Conservation (phyloP, 306 rosid genomes). For the cucumber (Cucumis sativus) region Cucumber_9930_V3 NC_026658.2:10964501-10965000, state of each 20-base stretch:
- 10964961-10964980: not conserved
- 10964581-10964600: not conserved
- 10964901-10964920: not conserved
- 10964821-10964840: slow-evolving; percentile 71
- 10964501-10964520: too few relatives aligned
- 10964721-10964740: slow-evolving; percentile 59
- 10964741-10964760: slow-evolving; percentile 47
- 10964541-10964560: not conserved
- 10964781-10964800: slow-evolving; percentile 59
- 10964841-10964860: slow-evolving; percentile 12
- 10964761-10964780: slow-evolving; percentile 40
- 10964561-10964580: not conserved
- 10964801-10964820: slow-evolving; percentile 71
- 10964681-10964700: slow-evolving; percentile 73
- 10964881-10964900: not conserved
- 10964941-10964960: not conserved
- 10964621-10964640: slow-evolving; percentile 75
- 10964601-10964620: slow-evolving; percentile 1
- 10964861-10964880: not conserved
- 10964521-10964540: too few relatives aligned
- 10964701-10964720: slow-evolving; percentile 49
- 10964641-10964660: slow-evolving; percentile 86
- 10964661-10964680: slow-evolving; percentile 94
- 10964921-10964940: not conserved
- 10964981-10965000: not conserved